phyloP scores from a whole-genome alignment of 352 stramenopile species.

The Phytophthora niederhauseri region DNA sequence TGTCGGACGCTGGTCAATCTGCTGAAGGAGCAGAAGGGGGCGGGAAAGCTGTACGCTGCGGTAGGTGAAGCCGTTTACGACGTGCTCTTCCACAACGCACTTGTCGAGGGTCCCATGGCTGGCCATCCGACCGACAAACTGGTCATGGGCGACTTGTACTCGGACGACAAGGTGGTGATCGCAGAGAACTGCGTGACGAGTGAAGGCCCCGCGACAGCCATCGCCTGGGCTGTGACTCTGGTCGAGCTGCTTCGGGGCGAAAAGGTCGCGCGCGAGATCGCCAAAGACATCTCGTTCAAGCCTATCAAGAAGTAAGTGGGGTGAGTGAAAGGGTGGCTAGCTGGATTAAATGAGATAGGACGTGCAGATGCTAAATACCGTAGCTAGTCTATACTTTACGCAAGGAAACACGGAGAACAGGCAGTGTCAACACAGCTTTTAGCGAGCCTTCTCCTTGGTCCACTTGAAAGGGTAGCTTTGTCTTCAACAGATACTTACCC shows the following conservation, averaged over 20 bases:
- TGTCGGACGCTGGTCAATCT: conserved; percentile 49
- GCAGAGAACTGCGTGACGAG: conserved; percentile 71
- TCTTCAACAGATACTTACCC: conserved; percentile 58
- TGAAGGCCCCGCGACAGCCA: conserved; percentile 59
- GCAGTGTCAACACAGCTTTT: conserved; percentile 32
- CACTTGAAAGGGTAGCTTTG: conserved; percentile 56
- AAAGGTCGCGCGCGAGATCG: conserved; percentile 36
- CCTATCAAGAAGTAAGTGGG: conserved; percentile 32
- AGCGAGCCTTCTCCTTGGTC: conserved; percentile 22
- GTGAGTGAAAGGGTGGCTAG: neutral
- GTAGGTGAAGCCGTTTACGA: conserved; percentile 60
- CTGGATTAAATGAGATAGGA: neutral
- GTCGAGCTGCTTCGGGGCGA: conserved; percentile 67
- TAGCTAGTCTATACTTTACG: conserved; percentile 25
- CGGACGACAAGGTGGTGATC: conserved; percentile 57
- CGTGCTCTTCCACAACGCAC: conserved; percentile 59
- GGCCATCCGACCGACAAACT: conserved; percentile 42
- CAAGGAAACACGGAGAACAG: conserved; percentile 38
- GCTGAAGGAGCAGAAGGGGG: conserved; percentile 57
- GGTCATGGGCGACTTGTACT: conserved; percentile 55
- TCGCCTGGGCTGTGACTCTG: conserved; percentile 59
- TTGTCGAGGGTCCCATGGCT: conserved; percentile 56
- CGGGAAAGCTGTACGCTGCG: conserved; percentile 55
- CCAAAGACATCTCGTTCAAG: conserved; percentile 39
- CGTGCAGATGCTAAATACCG: conserved; percentile 6